phyloP scores from a whole-genome alignment of 192 early-diverging fungal species.

The Gaertneriomyces semiglobifer region DNA sequence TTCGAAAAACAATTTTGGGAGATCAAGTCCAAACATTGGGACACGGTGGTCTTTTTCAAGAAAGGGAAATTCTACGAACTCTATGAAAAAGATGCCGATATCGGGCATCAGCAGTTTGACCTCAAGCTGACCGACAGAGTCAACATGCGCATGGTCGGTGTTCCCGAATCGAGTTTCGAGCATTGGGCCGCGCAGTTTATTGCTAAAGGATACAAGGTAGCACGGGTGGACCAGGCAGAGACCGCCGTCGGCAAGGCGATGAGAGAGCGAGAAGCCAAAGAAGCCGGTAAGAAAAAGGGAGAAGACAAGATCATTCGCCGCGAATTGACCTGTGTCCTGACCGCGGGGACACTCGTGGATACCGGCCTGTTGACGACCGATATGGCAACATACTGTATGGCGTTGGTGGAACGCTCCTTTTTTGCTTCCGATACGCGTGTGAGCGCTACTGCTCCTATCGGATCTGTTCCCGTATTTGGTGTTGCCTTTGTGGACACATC shows the following conservation, averaged over 20 bases:
- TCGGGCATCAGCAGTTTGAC: conserved; percentile 94
- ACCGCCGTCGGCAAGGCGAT: conserved; percentile 89
- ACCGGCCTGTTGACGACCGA: conserved; percentile 80
- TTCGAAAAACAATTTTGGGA: conserved; percentile 99
- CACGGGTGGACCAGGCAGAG: conserved; percentile 97
- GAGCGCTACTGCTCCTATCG: too few relatives aligned
- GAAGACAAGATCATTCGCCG: conserved; percentile 79
- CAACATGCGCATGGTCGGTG: conserved; percentile 99
- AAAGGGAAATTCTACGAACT: conserved; percentile 88
- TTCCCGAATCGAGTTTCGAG: conserved; percentile 91
- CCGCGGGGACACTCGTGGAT: conserved; percentile 89
- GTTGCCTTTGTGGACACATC: conserved; percentile 94
- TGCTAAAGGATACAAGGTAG: conserved; percentile 84
- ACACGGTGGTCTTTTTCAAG: conserved; percentile 97
- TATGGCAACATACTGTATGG: conserved; percentile 93
- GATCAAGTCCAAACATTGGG: conserved; percentile 91
- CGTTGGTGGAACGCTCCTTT: conserved; percentile 57
- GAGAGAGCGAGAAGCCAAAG: conserved; percentile 62
- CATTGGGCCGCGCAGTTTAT: conserved; percentile 63
- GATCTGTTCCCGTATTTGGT: background rate
- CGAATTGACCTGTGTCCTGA: conserved; percentile 82
- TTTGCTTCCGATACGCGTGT: too few relatives aligned
- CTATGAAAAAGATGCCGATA: conserved; percentile 98
- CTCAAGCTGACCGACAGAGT: conserved; percentile 92
- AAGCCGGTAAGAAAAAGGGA: conserved; percentile 24